Evolutionary conservation across 805 yeast genomes (phyloP).

Genomic region (Starmerella sirachaensis): DNA sequence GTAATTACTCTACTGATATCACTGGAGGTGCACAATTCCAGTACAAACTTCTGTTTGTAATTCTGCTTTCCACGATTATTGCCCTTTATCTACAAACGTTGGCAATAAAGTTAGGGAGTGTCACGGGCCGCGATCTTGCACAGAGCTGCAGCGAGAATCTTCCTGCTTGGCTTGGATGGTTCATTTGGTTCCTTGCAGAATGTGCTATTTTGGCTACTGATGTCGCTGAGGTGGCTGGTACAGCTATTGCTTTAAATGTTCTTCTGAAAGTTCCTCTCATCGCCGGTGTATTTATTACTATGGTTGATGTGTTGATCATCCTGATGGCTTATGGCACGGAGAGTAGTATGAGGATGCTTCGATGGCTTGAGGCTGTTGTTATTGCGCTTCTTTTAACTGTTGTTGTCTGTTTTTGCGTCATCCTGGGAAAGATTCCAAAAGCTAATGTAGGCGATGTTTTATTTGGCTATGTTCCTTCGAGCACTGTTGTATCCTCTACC

Average conservation of each 20-base stretch:
- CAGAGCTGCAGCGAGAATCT: conserved; percentile 70
- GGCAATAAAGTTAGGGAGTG: conserved; percentile 82
- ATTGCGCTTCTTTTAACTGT: conserved; percentile 67
- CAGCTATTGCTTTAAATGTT: conserved; percentile 84
- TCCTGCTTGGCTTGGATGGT: conserved; percentile 38
- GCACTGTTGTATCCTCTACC: conserved; percentile 39
- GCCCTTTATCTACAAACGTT: conserved; percentile 79
- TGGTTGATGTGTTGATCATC: conserved; percentile 74
- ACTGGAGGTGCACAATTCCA: conserved; percentile 84
- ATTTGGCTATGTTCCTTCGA: conserved; percentile 52
- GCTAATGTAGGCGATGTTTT: conserved; percentile 48
- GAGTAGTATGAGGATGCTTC: conserved; percentile 64
- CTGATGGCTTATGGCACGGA: conserved; percentile 79
- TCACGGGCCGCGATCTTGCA: conserved; percentile 87
- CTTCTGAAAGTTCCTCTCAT: conserved; percentile 68
- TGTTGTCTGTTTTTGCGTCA: conserved; percentile 72
- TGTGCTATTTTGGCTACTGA: conserved; percentile 90
- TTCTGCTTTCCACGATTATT: conserved; percentile 66
- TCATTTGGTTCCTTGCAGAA: conserved; percentile 69
- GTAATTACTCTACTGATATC: conserved; percentile 90
- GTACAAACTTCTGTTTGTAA: conserved; percentile 65
- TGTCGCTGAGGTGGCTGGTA: conserved; percentile 95
- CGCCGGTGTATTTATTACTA: conserved; percentile 73
- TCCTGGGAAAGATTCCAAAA: conserved; percentile 54
- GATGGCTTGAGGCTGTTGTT: conserved; percentile 74